A percentile compares a stretch with the other conserved stretches of the same genome.
Conservation (phyloP, 306 rosid genomes). For the Cajanus cajan region DNA sequence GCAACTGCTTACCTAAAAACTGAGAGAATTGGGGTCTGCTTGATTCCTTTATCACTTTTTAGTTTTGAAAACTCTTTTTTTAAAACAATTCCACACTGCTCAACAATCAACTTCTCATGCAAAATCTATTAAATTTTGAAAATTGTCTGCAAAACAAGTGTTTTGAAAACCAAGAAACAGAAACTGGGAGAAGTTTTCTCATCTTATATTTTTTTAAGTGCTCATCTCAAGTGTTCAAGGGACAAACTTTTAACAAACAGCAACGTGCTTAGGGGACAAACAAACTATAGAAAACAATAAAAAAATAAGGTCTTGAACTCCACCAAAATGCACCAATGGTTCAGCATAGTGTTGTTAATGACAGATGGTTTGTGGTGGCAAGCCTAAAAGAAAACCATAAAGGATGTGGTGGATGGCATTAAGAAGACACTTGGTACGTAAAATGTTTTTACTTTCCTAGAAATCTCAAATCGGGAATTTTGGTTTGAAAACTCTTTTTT, state of each 20-base stretch:
- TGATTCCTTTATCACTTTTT: background rate
- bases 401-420: background rate
- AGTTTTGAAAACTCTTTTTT: background rate
- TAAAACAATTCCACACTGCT: background rate
- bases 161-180: background rate
- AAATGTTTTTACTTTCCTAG: too few species aligned
- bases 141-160: background rate
- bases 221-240: background rate
- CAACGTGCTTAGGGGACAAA: too few species aligned
- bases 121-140: background rate
- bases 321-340: too few species aligned
- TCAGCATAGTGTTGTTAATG: background rate
- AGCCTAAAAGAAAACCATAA: background rate
- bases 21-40: background rate
- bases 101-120: background rate
- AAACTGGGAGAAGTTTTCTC: background rate
- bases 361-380: background rate
- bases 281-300: too few species aligned
- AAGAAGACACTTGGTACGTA: too few species aligned
- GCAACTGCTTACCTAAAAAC: background rate
- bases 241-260: too few species aligned
- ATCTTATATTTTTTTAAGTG: background rate
- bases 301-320: too few species aligned
- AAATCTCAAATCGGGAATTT: too few species aligned
- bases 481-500: background rate